Evolutionary conservation across 2,329 filamentous ascomycete species (phyloP).

Genomic region (Magnaporthales sp.): DNA sequence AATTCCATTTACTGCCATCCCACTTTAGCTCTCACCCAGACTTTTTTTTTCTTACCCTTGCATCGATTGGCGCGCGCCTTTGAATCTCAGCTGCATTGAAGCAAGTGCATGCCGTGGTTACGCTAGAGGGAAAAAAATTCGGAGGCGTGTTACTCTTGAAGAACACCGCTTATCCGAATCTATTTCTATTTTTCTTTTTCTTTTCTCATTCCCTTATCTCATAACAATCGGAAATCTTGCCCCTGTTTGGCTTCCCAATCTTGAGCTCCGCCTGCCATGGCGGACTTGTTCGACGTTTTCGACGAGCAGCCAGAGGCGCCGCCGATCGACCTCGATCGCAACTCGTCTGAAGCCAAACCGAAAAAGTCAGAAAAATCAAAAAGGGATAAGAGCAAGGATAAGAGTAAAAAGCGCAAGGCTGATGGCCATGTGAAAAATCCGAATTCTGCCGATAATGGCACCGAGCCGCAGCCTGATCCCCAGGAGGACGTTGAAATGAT

Average conservation of each 20-base stretch:
- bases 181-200: not conserved
- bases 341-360: not conserved
- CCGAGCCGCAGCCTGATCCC: not conserved
- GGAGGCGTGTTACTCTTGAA: not conserved
- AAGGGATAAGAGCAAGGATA: constrained; percentile 44
- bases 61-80: not conserved
- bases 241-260: not conserved
- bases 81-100: not conserved
- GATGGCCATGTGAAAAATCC: constrained; percentile 46
- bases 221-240: constrained; percentile 3
- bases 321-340: not conserved
- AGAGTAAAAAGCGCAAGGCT: constrained; percentile 77
- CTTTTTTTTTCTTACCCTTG: constrained; percentile 3
- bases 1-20: constrained; percentile 4
- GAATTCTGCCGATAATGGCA: not conserved
- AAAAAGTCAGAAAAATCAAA: constrained; percentile 25
- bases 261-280: not conserved
- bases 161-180: not conserved
- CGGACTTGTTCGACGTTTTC: constrained; percentile 76
- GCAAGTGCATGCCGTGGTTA: not conserved
- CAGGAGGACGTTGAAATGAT: constrained; percentile 28
- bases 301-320: constrained; percentile 51
- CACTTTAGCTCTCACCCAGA: not conserved
- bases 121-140: not conserved
- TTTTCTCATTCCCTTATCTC: not conserved